Evolutionary conservation across 495 filamentous ascomycete genomes (phyloP), one percentile per base, ranked within the genome.

Genomic region (Neurospora sp.): DNA sequence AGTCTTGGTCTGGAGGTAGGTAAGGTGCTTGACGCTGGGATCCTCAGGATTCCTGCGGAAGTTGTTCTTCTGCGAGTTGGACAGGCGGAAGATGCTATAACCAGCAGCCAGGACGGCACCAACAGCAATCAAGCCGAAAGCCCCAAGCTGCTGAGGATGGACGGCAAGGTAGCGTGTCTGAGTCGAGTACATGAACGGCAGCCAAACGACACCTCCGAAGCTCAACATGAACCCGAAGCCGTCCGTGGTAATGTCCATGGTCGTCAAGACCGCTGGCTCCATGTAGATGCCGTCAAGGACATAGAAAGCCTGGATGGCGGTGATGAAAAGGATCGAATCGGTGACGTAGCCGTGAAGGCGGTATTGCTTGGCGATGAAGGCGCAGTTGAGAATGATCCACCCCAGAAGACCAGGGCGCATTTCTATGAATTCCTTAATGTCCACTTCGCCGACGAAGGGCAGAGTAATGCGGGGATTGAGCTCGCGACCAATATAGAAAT

Each of bases 161-260:
- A 90, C 85, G 18, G 95, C 87, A 20, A 99, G 89, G 78, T 98
- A 99, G n/a, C 93, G 88, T 18, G 91, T 88, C 81, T 97, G 95
- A 69, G 93, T 84, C 45, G 88, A 91, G 86, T 97, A 98, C 71
- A 91, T 84, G 84, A 98, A 94, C 3, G 96, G 96, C 10, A 98
- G 86, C 96, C 96, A 98, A 76, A 91, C 92, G 4, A 98, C 85
- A 77, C 98, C 96, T 41, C 95, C 96, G 75, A 98, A 98, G 3
- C 92, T 85, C n/a, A 99, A 84, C 96, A 99, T 99, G 81, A 92
- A 93, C 65, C 96, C 96, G 76, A 98, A 98, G 16, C 96, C 96
- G 77, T 99, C 96, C 77, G 90, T 92, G 72, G 90, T 97, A 78
- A 98, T 91, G 81, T 99, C 96, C 82, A 99, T 98, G 10, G 94